Evolutionary conservation across 1,139 yeast genomes (phyloP).

Genomic region (Pichia cactophila): DNA sequence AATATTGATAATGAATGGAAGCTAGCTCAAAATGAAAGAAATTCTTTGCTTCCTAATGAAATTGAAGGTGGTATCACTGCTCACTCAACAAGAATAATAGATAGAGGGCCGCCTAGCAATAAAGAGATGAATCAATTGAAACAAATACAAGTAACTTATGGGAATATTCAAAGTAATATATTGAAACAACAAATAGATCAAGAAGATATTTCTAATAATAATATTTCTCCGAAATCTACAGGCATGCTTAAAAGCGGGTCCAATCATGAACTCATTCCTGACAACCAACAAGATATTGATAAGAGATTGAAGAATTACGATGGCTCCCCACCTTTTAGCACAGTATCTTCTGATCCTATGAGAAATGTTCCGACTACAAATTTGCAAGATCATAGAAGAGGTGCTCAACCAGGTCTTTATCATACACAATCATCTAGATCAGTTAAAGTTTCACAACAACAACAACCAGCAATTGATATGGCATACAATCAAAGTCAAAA

Average conservation of each 20-base stretch:
- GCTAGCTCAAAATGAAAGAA: not conserved
- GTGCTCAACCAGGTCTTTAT: not conserved
- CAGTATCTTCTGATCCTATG: not conserved
- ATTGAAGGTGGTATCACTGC: conserved; percentile 17
- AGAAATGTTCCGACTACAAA: not conserved
- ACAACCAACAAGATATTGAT: not conserved
- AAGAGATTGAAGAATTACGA: not conserved
- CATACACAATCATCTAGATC: not conserved
- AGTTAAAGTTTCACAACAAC: not conserved
- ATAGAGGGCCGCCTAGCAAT: conserved; percentile 17
- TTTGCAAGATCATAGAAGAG: not conserved
- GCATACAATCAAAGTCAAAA: not conserved
- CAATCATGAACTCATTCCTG: not conserved
- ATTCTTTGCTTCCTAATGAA: not conserved
- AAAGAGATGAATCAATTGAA: conserved; percentile 23
- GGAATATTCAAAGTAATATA: conserved; percentile 21
- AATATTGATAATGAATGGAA: conserved; percentile 13
- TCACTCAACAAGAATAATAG: conserved; percentile 19
- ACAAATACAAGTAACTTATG: conserved; percentile 27
- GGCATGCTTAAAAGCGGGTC: not conserved
- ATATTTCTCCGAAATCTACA: not conserved
- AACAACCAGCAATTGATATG: not conserved
- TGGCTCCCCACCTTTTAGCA: not conserved
- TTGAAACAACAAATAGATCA: conserved; percentile 16
- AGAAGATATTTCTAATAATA: conserved; percentile 6